These are phyloP conservation scores for Daldinia grandis DNA, from an alignment of 495 filamentous ascomycete genomes.

Conservation along the genomic window DNA sequence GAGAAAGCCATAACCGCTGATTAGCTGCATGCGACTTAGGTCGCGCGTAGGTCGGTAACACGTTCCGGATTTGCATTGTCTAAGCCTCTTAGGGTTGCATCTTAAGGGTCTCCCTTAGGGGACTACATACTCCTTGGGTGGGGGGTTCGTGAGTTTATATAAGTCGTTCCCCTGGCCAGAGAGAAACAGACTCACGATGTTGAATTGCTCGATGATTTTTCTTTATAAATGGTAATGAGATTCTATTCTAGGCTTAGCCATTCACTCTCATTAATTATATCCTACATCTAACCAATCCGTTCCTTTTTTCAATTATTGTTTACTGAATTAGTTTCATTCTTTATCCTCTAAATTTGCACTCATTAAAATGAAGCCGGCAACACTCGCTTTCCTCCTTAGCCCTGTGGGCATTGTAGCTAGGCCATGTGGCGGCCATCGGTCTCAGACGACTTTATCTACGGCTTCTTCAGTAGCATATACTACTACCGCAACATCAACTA, in stretches of 20 bases:
- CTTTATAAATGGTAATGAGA: background rate
- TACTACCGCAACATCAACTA: background rate
- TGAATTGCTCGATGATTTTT: background rate
- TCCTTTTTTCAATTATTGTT: background rate
- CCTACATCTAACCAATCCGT: background rate
- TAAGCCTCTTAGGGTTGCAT: slow-evolving; percentile 9
- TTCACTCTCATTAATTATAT: background rate
- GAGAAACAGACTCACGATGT: slow-evolving; percentile 10
- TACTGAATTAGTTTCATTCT: background rate
- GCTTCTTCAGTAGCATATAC: background rate
- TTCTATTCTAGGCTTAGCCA: background rate
- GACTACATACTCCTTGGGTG: background rate
- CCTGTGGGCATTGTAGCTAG: slow-evolving; percentile 32
- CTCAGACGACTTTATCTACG: slow-evolving; percentile 11
- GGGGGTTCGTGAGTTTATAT: slow-evolving; percentile 7
- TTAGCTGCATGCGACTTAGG: slow-evolving; percentile 12
- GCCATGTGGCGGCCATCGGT: slow-evolving; percentile 29
- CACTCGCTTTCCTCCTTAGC: slow-evolving; percentile 28
- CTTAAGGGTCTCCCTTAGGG: background rate
- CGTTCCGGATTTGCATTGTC: slow-evolving; percentile 26
- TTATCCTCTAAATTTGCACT: background rate
- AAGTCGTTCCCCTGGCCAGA: background rate
- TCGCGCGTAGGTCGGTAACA: slow-evolving; percentile 18
- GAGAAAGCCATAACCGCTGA: slow-evolving; percentile 17
- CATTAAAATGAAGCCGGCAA: slow-evolving; percentile 31